A percentile compares a stretch with the other conserved stretches of the same genome.
Evolutionary conservation across 148 eudicot genomes (phyloP).

Genomic region (Rhododendron molle): DNA sequence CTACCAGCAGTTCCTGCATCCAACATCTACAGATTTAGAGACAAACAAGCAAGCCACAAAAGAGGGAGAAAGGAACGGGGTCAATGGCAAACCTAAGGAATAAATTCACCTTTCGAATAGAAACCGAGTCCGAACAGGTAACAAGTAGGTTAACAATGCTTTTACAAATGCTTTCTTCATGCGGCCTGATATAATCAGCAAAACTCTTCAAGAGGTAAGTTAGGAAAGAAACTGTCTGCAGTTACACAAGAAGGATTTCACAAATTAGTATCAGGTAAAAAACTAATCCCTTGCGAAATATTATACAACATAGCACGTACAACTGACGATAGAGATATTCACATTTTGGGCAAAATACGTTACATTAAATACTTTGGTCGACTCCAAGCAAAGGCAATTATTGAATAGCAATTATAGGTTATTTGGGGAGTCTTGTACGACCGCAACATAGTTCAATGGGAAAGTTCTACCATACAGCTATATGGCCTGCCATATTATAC

Average conservation of each 20-base stretch:
- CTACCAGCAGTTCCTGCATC: conserved; percentile 78
- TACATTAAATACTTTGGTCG: not conserved
- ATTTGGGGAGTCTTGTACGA: not conserved
- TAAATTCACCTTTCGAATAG: conserved; percentile 72
- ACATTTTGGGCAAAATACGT: not conserved
- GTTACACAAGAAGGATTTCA: conserved; percentile 12
- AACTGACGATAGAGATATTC: not conserved
- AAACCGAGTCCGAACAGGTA: conserved; percentile 95
- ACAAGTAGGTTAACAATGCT: conserved; percentile 96
- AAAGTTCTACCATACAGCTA: not conserved
- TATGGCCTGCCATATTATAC: not conserved
- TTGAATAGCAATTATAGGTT: not conserved
- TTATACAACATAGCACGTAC: not conserved
- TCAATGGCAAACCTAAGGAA: not conserved
- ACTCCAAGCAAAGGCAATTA: not conserved
- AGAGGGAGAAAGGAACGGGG: not conserved
- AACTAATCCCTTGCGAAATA: not conserved
- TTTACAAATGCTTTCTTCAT: conserved; percentile 97
- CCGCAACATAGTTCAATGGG: not conserved
- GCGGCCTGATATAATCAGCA: conserved; percentile 84
- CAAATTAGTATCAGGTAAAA: not conserved
- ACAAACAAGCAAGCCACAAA: not conserved
- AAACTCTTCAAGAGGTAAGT: conserved; percentile 94
- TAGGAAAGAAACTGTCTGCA: conserved; percentile 96
- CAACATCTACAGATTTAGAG: conserved; percentile 9